Conservation (phyloP, 176 grass and related monocot species). For the Eragrostis curvula region DNA sequence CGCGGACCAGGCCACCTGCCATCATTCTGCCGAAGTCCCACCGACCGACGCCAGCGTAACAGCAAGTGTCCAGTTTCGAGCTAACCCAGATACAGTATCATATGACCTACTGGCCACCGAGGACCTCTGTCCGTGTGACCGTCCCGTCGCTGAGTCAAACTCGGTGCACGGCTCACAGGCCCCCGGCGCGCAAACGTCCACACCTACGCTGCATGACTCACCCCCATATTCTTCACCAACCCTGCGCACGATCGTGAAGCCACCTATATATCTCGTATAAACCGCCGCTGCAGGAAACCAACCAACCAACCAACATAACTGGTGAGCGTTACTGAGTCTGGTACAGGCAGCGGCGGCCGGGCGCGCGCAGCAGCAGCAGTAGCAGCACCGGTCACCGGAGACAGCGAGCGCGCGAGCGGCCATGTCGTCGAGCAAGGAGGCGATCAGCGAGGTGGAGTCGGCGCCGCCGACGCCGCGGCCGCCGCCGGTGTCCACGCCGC, state of each 20-base stretch:
- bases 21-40: neutral
- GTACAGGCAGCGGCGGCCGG: too few relatives aligned
- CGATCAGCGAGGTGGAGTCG: constrained; percentile 61
- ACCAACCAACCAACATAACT: neutral
- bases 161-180: neutral
- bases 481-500: constrained; percentile 56
- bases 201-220: constrained; percentile 13
- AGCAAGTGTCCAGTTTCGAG: neutral
- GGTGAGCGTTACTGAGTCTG: too few relatives aligned
- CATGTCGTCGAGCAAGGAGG: constrained; percentile 52
- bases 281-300: neutral
- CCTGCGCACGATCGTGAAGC: neutral
- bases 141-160: neutral
- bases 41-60: neutral
- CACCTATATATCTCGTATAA: constrained; percentile 51
- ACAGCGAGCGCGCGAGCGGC: neutral
- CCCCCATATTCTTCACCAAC: constrained; percentile 52
- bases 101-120: constrained; percentile 7
- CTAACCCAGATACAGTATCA: neutral
- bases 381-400: neutral
- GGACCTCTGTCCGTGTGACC: constrained; percentile 19
- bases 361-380: neutral
- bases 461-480: constrained; percentile 57
- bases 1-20: neutral
- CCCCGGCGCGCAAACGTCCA: neutral